Evolutionary conservation across 495 filamentous ascomycete genomes (phyloP).

Genomic region (Xylaria cubensis): DNA sequence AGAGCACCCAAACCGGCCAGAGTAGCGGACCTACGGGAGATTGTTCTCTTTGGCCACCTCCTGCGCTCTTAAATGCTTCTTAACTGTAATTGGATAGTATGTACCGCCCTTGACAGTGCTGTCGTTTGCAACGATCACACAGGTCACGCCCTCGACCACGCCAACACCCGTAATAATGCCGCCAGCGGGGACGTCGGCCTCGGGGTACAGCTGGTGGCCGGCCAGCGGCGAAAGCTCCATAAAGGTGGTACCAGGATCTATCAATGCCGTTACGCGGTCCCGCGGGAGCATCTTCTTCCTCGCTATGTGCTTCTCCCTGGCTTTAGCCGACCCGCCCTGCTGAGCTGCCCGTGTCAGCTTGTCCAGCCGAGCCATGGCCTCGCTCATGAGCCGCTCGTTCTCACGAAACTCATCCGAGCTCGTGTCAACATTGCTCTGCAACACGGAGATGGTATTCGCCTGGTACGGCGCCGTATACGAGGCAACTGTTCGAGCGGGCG

Average conservation of each 20-base stretch:
- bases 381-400: constrained; percentile 79
- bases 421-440: constrained; percentile 79
- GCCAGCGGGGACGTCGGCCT: constrained; percentile 72
- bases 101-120: constrained; percentile 99
- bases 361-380: constrained; percentile 69
- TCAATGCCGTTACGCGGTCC: constrained; percentile 84
- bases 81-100: constrained; percentile 97
- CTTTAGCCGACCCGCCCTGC: constrained; percentile 80
- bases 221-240: constrained; percentile 89
- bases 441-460: constrained; percentile 74
- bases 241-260: constrained; percentile 90
- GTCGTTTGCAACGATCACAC: constrained; percentile 96
- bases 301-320: constrained; percentile 85
- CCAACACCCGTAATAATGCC: constrained; percentile 95
- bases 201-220: constrained; percentile 84
- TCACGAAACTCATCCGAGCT: constrained; percentile 79
- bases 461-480: constrained; percentile 73
- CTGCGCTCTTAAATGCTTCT: constrained; percentile 96
- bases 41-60: constrained; percentile 89
- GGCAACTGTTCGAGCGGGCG: constrained; percentile 51
- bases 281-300: constrained; percentile 94
- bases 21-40: constrained; percentile 52
- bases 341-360: constrained; percentile 73
- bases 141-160: constrained; percentile 86
- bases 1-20: constrained; percentile 2